These are phyloP conservation scores for Sugiyamaella marilandica DNA, from an alignment of 805 yeast genomes.

Conservation along the genomic window DNA sequence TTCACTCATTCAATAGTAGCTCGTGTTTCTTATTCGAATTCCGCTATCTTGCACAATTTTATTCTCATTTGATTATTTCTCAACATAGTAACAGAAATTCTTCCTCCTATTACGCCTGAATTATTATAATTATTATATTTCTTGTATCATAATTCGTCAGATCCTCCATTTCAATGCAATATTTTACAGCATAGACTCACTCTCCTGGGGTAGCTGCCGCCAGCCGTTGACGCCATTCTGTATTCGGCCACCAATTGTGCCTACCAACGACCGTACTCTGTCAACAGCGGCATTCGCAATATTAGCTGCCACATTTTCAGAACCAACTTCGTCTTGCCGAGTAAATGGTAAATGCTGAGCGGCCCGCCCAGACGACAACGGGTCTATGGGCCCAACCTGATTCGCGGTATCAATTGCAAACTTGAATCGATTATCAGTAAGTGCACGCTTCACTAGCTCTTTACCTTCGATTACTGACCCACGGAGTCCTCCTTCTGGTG, in stretches of 20 bases:
- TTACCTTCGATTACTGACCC: conserved; percentile 32
- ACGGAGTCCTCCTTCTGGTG: neutral
- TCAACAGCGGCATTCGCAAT: neutral
- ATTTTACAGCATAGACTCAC: no score
- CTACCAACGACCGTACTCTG: conserved; percentile 21
- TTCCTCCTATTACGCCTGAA: neutral
- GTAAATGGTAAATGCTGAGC: no score
- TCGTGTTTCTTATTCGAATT: neutral
- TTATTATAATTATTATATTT: no score
- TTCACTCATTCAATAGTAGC: neutral
- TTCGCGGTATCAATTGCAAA: conserved; percentile 16
- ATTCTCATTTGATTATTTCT: no score
- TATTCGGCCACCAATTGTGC: conserved; percentile 15
- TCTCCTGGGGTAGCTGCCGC: neutral
- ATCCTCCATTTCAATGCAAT: no score
- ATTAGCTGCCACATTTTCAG: neutral
- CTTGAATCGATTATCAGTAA: conserved; percentile 24
- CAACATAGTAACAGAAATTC: no score
- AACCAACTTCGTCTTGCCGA: neutral
- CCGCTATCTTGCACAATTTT: no score
- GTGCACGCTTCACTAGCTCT: conserved; percentile 31
- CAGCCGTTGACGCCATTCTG: conserved; percentile 15
- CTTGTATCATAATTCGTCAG: no score
- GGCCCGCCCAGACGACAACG: neutral
- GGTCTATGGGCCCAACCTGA: conserved; percentile 1